Evolutionary conservation across 1,284 basidiomycete genomes (phyloP), one percentile per base, ranked within the genome.

Genomic region (Naganishia albida): DNA sequence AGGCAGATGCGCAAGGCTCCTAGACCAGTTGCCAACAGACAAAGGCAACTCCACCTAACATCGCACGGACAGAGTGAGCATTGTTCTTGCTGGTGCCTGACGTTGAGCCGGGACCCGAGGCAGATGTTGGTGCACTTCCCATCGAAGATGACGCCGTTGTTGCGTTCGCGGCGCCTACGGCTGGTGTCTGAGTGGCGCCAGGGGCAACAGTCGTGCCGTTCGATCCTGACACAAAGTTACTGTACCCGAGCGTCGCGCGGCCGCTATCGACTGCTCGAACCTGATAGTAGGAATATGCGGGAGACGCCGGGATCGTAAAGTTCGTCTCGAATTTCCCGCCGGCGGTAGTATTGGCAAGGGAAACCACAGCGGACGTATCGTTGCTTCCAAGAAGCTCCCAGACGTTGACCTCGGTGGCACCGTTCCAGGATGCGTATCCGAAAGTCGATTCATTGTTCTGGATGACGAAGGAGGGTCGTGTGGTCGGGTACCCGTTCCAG

Each of bases 371-470:
- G 25, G 64, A 64, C 16, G 43, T 62, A 28, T 68, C 63, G 20
- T 62, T 62, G 1, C 66, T 66, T 12, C 64, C 70, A 18, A 68
- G 48, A 4, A 73, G 43, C 34, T 68, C 67, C 71, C 71, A 77
- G 0, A 40, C 57, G 0, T 52, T 39, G 20, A 77, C 70, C 46
- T 75, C 71, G 7, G 75, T 77, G 1, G 74, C 74, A 15, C 76
- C 75, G 62, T 76, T 77, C 76, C 76, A 78, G 1, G 70, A 71
- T 13, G 69, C 63, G 59, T 48, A 70, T 1, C 62, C 67, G 20
- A 25, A 42, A 1, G 55, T 62, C 15, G 56, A 60, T 12, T 30
- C 48, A n/a, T n/a, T n/a, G 18, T 63, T 63, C 10, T 62, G 53
- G 50, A 69, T 34, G 26, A 57, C 60, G 39, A 76, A 56, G 18